Base-by-base conservation (phyloP, 306 rosid species). In the Trifolium repens region DNA sequence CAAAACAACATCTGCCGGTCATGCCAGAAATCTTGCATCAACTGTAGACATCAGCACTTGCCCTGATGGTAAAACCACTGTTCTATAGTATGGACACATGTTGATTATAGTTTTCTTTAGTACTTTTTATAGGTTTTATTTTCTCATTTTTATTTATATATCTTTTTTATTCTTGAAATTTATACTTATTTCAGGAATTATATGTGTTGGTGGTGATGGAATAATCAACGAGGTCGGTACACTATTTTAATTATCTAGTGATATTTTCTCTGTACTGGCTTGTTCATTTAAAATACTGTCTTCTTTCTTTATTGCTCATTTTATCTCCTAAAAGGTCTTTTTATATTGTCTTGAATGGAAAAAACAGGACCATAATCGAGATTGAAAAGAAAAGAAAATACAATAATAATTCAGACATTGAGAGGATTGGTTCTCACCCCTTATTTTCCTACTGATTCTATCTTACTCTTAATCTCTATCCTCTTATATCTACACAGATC, bases 171-270 rank as follows among this genome's bases (percentile, higher is more conserved):
- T 60, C 71, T 32, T 75, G 67, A 60, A 60, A 71, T 55, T 70
- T 67, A 49, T 52, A 22, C 72, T 17, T 67, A 59, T 85, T 83
- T 71, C 92, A 94, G 99, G 99, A 85, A 94, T 94, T 57, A 92
- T 94, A 75, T 94, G 99, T 78, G 96, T 94, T 32, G 99, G 99
- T 67, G 99, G 99, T 67, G 99, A 94, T 86, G 99, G 99, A 73
- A 90, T 94, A 78, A 94, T 94, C 78, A 94, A 94, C 80, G 99
- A 94, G 99, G 99, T 94, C 74, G 80, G 91, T 69, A 58, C 67
- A 57, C 62, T 74, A 35, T 69, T 69, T 73, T 67, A 62, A 50
- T 58, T 57, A 69, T 49, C 24, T 11, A 32, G 17, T 37, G 17
- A 9, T 43, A n/a, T 81, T 49, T 54, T 82, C 67, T 32, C 44